Evolutionary conservation across 1,284 basidiomycete genomes (phyloP).

Genomic region (Tilletia horrida): DNA sequence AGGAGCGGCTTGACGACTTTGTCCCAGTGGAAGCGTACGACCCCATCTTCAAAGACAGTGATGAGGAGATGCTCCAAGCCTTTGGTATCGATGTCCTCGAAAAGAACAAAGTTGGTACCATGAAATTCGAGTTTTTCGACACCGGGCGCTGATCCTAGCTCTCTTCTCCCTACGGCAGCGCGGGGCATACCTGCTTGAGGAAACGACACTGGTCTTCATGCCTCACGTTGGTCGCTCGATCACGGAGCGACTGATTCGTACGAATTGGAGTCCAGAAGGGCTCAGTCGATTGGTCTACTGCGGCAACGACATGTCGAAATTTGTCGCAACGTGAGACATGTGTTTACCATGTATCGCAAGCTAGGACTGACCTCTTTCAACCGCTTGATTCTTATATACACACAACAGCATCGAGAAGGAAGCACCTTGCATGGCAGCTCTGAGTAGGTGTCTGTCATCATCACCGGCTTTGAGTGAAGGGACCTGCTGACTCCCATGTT

Average conservation of each 20-base stretch:
- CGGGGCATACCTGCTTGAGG: background rate
- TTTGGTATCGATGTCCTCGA: background rate
- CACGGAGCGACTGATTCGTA: background rate
- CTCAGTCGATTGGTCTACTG: background rate
- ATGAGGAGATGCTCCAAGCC: conserved; percentile 6
- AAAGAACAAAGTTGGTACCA: background rate
- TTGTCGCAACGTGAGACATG: background rate
- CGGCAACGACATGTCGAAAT: background rate
- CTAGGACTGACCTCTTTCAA: background rate
- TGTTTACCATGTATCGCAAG: background rate
- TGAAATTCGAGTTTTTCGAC: too few relatives aligned
- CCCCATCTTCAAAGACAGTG: background rate
- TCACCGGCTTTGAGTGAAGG: background rate
- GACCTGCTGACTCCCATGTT: background rate
- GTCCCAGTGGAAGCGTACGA: conserved; percentile 1
- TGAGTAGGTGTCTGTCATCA: background rate
- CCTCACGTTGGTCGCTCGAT: conserved; percentile 3
- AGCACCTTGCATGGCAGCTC: background rate
- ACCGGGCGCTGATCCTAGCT: background rate
- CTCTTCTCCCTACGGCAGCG: background rate
- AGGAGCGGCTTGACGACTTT: background rate
- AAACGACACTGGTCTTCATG: conserved; percentile 10
- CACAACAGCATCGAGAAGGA: background rate
- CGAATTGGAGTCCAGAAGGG: background rate
- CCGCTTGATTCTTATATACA: background rate